Base-by-base conservation (phyloP, 108 stramenopile species). In the Hondaea fermentalgiana region DNA sequence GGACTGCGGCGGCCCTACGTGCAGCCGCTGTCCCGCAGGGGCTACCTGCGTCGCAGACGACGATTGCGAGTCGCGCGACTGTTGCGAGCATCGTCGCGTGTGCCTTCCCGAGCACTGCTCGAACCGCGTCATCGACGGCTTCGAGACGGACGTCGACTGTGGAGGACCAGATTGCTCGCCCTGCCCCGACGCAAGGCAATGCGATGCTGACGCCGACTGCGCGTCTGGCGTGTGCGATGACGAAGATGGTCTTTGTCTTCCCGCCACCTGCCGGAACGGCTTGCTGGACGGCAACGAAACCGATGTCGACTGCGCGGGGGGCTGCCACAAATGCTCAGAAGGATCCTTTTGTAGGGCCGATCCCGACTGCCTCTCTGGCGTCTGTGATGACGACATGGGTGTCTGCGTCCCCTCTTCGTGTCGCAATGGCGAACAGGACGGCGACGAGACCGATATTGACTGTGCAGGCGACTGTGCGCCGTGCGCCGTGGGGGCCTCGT, bases 141-240 rank as follows among this genome's bases (percentile, higher is more conserved):
- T 57, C 28, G 88, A 89, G 88, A 89, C 88, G 42, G 88, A 89
- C 57, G 45, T 60, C 49, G 71, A 89, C 88, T 89, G 88, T 72
- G 88, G 88, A 5, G 88, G 88, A 10, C 53, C 72, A 1, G 69
- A 72, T 21, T 89, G 88, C 72, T 28, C 49, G 14, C 59, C 28
- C 19, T 89, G 88, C 51, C n/a, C 25, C 23, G 88, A 58, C 44
- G 60, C 28, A 0, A 47, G 49, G 72, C 58, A 51, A 47, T 89
- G 88, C 72, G 71, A 72, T 17, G 17, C 19, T 5, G 44, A 60
- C 72, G 44, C 88, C 6, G 88, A 89, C 88, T 89, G 88, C 57
- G 71, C 5, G 17, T 47, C 55, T 14, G 88, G 71, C 69, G 12
- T 89, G 8, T 89, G 88, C 57, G 59, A 89, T 16, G 21, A 8